These are phyloP conservation scores for Lachnellula subtilissima DNA, from an alignment of 2,329 filamentous ascomycete genomes.

Conservation along the genomic window DNA sequence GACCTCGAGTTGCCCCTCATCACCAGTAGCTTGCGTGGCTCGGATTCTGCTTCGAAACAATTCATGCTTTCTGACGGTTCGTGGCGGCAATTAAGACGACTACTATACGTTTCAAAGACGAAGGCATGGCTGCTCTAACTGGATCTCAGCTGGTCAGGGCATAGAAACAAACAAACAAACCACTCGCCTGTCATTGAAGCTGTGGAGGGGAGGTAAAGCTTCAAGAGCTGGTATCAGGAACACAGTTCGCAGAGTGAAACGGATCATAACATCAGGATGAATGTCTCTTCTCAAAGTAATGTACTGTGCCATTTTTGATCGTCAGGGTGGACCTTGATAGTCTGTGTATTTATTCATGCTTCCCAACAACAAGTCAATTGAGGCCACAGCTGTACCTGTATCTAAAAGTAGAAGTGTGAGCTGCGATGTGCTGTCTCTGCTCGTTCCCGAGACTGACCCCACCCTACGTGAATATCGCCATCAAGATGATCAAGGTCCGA, in stretches of 20 bases:
- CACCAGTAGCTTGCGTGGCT: slow-evolving; percentile 2
- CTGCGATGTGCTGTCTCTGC: too few species aligned
- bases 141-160: background rate
- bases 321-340: background rate
- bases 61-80: background rate
- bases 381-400: too few species aligned
- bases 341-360: background rate
- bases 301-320: background rate
- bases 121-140: background rate
- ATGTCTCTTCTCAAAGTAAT: background rate
- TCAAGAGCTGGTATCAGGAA: background rate
- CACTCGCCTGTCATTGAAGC: too few species aligned
- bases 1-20: background rate
- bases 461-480: background rate
- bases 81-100: background rate
- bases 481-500: background rate
- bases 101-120: background rate
- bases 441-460: background rate
- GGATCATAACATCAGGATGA: background rate
- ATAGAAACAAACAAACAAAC: too few species aligned
- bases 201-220: background rate
- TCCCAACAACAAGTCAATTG: too few species aligned
- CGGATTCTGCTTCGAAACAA: background rate
- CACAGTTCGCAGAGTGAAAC: background rate
- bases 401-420: too few species aligned